Conservation (phyloP, 2,329 filamentous ascomycete species). For the Tolypocladium pustulatum region DNA sequence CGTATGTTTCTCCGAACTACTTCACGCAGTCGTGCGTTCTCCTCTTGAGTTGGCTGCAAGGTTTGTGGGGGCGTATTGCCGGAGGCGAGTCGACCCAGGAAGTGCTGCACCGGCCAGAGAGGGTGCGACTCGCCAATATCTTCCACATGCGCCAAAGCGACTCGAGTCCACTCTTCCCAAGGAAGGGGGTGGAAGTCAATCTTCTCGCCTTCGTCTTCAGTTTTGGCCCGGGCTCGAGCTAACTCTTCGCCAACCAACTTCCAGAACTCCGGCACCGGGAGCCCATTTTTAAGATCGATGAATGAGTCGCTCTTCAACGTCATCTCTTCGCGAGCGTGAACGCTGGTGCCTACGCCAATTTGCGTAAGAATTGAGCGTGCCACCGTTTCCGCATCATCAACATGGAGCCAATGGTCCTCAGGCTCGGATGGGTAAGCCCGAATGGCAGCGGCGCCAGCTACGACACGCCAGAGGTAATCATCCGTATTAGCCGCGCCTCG, state of each 20-base stretch:
- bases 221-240: background rate
- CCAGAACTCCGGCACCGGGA: slow-evolving; percentile 10
- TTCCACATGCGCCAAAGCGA: slow-evolving; percentile 2
- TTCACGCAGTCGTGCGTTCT: background rate
- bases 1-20: slow-evolving; percentile 6
- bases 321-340: background rate
- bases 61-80: background rate
- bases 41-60: background rate
- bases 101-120: slow-evolving; percentile 14
- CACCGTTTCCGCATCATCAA: slow-evolving; percentile 8
- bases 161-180: slow-evolving; percentile 8
- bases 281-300: slow-evolving; percentile 5
- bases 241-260: slow-evolving; percentile 7
- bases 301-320: background rate
- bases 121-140: slow-evolving; percentile 8
- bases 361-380: slow-evolving; percentile 6
- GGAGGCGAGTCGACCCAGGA: slow-evolving; percentile 7
- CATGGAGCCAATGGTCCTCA: slow-evolving; percentile 6
- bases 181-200: background rate
- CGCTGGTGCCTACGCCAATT: background rate
- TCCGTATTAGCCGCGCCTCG: slow-evolving; percentile 11
- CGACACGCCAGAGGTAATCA: slow-evolving; percentile 13
- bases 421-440: slow-evolving; percentile 3
- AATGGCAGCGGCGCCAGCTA: slow-evolving; percentile 6
- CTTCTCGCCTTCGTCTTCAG: background rate